Evolutionary conservation across 179 eudicot species (phyloP), one percentile per base, ranked within the genome.

Genomic region (Corrigiola litoralis): DNA sequence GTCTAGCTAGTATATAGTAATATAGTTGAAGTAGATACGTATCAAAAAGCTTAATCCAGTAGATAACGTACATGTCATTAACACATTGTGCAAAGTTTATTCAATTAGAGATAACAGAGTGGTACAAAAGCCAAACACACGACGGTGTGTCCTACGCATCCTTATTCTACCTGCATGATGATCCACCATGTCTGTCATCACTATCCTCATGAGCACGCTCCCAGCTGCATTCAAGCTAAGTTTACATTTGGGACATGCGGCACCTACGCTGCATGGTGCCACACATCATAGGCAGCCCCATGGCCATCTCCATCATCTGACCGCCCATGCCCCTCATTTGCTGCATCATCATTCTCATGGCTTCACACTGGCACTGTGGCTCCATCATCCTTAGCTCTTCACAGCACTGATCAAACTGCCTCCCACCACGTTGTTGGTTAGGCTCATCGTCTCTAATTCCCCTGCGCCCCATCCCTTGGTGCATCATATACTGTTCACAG

Each of bases 281-380:
- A 13, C 76, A 72, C 71, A 72, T 65, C 76, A 58, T 65, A 16
- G 76, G 76, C 0, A 65, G 14, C 16, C 29, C 36, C 76, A 66
- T 72, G 9, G 70, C 71, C 70, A 8, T 65, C 13, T 59, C 55
- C 66, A 72, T 66, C 55, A 65, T 21, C 20, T 16, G 23, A 9
- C 14, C 28, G 0, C 25, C 42, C 38, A 34, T 29, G 40, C 27
- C 4, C 27, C 37, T 23, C 33, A 27, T 50, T 1, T 24, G 13
- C 14, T 58, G 25, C 37, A 58, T n/a, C 56, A 72, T 49, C 71
- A 59, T 65, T 52, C 34, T 45, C 76, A 72, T 72, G n/a, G 61
- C 76, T 7, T 66, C 38, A 36, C 71, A 72, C 21, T 72, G 76
- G 9, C 71, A 72, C 14, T 33, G 16, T 29, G 76, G 66, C n/a